Conservation (phyloP, 1,139 yeast genomes). For the Blastobotrys aristatus region DNA sequence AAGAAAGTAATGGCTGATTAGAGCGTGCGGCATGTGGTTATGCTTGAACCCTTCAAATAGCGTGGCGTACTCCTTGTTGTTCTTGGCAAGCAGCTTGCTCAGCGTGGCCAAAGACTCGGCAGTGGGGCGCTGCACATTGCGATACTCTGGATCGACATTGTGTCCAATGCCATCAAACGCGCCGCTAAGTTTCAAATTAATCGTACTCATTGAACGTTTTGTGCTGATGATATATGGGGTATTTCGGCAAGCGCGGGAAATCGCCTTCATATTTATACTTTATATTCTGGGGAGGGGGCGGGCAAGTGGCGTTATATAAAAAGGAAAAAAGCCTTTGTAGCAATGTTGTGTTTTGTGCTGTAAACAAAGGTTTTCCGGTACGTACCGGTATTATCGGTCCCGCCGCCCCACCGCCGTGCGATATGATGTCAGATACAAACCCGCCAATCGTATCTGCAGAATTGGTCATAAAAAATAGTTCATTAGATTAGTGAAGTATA, state of each 20-base stretch:
- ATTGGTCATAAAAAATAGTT: too few relatives aligned
- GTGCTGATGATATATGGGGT: neutral
- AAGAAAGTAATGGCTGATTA: slow-evolving; percentile 22
- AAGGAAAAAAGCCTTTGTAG: neutral
- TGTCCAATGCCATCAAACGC: slow-evolving; percentile 19
- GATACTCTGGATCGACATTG: slow-evolving; percentile 12
- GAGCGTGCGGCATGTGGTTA: slow-evolving; percentile 32
- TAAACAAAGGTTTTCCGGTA: too few relatives aligned
- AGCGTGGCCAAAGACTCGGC: slow-evolving; percentile 21
- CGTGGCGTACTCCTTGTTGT: slow-evolving; percentile 30
- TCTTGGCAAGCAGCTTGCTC: slow-evolving; percentile 28
- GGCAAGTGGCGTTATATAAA: neutral
- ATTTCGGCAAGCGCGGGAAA: neutral
- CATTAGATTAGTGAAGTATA: too few relatives aligned
- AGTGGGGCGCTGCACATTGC: slow-evolving; percentile 17
- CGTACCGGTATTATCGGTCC: too few relatives aligned
- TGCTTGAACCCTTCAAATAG: slow-evolving; percentile 29
- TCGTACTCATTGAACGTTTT: neutral
- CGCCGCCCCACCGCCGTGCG: too few relatives aligned
- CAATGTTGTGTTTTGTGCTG: too few relatives aligned
- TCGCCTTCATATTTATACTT: neutral
- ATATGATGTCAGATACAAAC: too few relatives aligned
- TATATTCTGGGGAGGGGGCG: neutral
- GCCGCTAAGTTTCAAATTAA: neutral
- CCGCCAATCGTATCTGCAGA: too few relatives aligned